A percentile compares a stretch with the other conserved stretches of the same genome.
phyloP scores from a whole-genome alignment of 1,284 basidiomycete genomes.

The Marasmius oreades region DNA sequence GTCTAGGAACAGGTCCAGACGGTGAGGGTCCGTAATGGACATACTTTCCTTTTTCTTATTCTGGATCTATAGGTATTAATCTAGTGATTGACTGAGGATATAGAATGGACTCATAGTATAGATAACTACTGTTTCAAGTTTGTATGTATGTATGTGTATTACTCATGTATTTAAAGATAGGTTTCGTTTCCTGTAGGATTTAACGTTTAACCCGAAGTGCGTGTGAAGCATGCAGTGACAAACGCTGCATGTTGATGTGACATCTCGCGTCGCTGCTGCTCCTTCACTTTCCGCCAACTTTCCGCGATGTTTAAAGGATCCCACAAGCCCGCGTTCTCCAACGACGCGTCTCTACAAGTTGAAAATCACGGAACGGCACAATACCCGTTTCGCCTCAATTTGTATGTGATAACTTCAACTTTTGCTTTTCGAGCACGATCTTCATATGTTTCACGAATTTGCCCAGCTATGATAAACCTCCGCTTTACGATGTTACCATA shows the following conservation, averaged over 20 bases:
- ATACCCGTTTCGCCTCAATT: constrained; percentile 77
- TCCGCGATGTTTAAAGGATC: constrained; percentile 20
- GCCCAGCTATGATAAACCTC: constrained; percentile 82
- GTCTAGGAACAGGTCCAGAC: constrained; percentile 7
- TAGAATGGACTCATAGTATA: neutral
- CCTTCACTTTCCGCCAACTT: neutral
- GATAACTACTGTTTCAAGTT: neutral
- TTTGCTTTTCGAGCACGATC: neutral
- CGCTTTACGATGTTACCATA: constrained; percentile 86
- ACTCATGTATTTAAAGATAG: constrained; percentile 2
- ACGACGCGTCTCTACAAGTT: neutral
- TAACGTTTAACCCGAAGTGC: too few species aligned
- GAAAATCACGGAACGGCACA: constrained; percentile 14
- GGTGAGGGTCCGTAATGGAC: neutral
- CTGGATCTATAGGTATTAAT: neutral
- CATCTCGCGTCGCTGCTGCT: constrained; percentile 1
- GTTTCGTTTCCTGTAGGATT: too few species aligned
- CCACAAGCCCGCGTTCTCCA: constrained; percentile 7
- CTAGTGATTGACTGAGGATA: neutral
- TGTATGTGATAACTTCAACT: constrained; percentile 49
- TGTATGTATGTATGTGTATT: constrained; percentile 1
- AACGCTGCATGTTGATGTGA: constrained; percentile 4
- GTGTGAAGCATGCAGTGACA: neutral
- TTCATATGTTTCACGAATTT: constrained; percentile 8
- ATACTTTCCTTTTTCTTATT: neutral